These are phyloP conservation scores for Monilinia fructigena DNA, from an alignment of 2,329 filamentous ascomycete genomes.

Conservation along the genomic window DNA sequence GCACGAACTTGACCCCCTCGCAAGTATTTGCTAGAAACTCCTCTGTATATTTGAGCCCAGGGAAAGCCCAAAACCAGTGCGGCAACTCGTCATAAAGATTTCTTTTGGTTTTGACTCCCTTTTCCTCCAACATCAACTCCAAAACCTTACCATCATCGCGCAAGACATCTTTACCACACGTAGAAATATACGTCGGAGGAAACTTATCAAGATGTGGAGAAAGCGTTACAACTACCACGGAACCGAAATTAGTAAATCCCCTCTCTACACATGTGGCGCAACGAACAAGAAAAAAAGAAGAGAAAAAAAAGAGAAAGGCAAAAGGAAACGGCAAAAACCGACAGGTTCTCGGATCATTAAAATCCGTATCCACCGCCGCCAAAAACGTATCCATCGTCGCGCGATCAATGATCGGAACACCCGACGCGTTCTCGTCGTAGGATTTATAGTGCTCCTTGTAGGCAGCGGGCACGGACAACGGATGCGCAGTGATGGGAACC, in stretches of 20 bases:
- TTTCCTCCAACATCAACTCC: slow-evolving; percentile 35
- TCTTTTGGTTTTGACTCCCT: slow-evolving; percentile 34
- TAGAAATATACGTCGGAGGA: slow-evolving; percentile 10
- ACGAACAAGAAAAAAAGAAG: background rate
- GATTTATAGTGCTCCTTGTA: slow-evolving; percentile 30
- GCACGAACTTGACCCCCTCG: slow-evolving; percentile 12
- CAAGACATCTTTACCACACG: slow-evolving; percentile 13
- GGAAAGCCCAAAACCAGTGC: slow-evolving; percentile 37
- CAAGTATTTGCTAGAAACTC: slow-evolving; percentile 12
- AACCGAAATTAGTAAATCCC: too few relatives aligned
- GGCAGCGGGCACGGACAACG: slow-evolving; percentile 26
- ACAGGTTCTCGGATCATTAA: slow-evolving; percentile 23
- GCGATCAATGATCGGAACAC: slow-evolving; percentile 30
- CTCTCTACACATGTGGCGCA: background rate
- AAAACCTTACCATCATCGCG: slow-evolving; percentile 32
- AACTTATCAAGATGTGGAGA: background rate
- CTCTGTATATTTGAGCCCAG: background rate
- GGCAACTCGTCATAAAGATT: slow-evolving; percentile 38
- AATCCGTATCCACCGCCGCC: slow-evolving; percentile 22
- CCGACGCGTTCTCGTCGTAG: slow-evolving; percentile 28
- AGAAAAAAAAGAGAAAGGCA: slow-evolving; percentile 19
- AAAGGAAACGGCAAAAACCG: slow-evolving; percentile 23
- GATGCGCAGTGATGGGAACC: slow-evolving; percentile 33
- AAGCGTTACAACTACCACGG: background rate
- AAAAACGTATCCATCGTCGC: slow-evolving; percentile 31